A percentile compares a stretch with the other conserved stretches of the same genome.
These are phyloP conservation scores for Venturia carpophila DNA, from an alignment of 2,329 filamentous ascomycete species.

Conservation along the genomic window DNA sequence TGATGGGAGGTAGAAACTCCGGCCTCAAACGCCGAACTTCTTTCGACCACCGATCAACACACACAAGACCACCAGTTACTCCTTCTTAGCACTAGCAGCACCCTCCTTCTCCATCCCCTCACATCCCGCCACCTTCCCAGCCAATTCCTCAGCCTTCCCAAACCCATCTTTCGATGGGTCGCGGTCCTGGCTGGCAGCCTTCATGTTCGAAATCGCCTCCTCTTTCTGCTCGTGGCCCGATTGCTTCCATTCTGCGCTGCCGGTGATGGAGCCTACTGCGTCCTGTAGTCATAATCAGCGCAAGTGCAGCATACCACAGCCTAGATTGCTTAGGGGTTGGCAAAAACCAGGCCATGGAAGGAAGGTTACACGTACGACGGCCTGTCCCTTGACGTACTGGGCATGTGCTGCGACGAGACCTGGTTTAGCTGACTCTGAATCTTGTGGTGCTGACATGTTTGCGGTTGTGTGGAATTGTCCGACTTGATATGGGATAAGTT, in stretches of 20 bases:
- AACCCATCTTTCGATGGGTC: conserved; percentile 46
- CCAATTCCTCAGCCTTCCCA: conserved; percentile 57
- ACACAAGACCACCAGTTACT: background rate
- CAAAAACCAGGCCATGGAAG: background rate
- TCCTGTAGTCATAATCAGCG: conserved; percentile 34
- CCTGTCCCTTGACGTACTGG: conserved; percentile 61
- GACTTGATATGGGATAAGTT: background rate
- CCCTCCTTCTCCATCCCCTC: conserved; percentile 63
- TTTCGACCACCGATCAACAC: background rate
- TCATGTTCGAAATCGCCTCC: conserved; percentile 55
- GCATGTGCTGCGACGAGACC: conserved; percentile 57
- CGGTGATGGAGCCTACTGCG: conserved; percentile 53
- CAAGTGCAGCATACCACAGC: background rate
- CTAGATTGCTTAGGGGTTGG: background rate
- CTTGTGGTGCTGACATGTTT: conserved; percentile 10
- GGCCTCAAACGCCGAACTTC: background rate
- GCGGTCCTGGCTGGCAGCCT: conserved; percentile 49
- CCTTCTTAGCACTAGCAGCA: conserved; percentile 36
- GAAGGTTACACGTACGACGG: conserved; percentile 44
- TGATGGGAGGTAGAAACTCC: background rate
- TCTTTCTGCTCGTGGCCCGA: conserved; percentile 59
- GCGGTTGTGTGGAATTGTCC: background rate
- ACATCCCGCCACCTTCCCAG: conserved; percentile 56
- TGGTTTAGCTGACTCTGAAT: conserved; percentile 33
- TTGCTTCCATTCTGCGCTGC: conserved; percentile 54